phyloP scores from a whole-genome alignment of 805 yeast species.

The Priceomyces melissophilus region DNA sequence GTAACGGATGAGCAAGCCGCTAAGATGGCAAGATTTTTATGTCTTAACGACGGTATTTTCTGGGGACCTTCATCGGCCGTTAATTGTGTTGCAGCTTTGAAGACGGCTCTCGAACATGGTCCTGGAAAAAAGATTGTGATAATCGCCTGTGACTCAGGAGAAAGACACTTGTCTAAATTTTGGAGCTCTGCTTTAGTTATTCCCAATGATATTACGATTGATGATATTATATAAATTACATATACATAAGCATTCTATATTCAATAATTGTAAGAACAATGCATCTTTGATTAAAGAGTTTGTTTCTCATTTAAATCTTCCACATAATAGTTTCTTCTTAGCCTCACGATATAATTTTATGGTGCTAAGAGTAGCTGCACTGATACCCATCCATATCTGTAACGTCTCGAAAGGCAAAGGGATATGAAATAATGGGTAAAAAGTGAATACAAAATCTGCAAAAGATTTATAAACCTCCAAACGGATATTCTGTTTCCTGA shows the following conservation, averaged over 20 bases:
- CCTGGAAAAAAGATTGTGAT: constrained; percentile 73
- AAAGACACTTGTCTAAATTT: constrained; percentile 85
- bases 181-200: constrained; percentile 68
- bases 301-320: no score
- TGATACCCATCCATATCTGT: constrained; percentile 46
- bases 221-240: constrained; percentile 20
- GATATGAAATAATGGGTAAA: constrained; percentile 38
- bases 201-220: constrained; percentile 33
- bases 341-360: constrained; percentile 39
- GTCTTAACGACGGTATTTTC: constrained; percentile 83
- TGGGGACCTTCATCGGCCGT: constrained; percentile 93
- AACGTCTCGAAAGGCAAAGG: constrained; percentile 36
- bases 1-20: constrained; percentile 80
- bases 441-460: constrained; percentile 38
- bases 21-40: constrained; percentile 81
- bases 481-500: constrained; percentile 33
- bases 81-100: constrained; percentile 85
- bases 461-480: constrained; percentile 38
- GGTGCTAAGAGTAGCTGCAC: constrained; percentile 36
- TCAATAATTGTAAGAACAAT: not conserved
- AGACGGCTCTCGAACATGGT: constrained; percentile 42
- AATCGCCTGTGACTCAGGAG: constrained; percentile 89
- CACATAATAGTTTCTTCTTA: constrained; percentile 21
- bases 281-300: no score
- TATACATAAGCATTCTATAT: constrained; percentile 1